Conservation (phyloP, 192 early-diverging fungal species). For the Kappamyces sp. region DNA sequence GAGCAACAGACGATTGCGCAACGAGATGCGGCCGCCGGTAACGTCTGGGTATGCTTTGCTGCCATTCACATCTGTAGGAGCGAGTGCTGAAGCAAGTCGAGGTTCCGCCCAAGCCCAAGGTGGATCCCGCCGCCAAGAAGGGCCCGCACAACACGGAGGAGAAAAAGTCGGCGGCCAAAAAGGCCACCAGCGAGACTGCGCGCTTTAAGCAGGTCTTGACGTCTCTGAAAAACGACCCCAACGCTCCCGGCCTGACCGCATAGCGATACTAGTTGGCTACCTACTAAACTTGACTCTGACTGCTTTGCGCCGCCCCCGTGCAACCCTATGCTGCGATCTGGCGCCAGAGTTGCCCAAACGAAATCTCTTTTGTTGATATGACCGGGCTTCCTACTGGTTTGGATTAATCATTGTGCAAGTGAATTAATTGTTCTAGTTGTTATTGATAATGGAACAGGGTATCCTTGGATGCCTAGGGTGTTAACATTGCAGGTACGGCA, state of each 20-base stretch:
- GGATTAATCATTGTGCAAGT: not conserved
- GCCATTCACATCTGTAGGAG: constrained; percentile 22
- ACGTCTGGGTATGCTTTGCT: constrained; percentile 35
- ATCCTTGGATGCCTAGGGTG: not conserved
- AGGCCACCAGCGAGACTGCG: constrained; percentile 28
- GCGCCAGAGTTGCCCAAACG: too few relatives aligned
- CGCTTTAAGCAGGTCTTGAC: constrained; percentile 46
- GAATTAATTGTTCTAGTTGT: constrained; percentile 52
- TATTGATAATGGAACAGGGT: constrained; percentile 99
- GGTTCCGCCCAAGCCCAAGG: constrained; percentile 21
- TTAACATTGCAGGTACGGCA: not conserved
- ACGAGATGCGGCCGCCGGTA: constrained; percentile 31
- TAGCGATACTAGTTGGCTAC: not conserved
- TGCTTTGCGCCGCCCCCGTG: too few relatives aligned
- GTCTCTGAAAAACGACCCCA: constrained; percentile 35
- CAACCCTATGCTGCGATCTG: too few relatives aligned
- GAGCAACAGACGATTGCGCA: constrained; percentile 27
- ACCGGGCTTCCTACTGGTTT: not conserved
- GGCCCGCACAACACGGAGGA: constrained; percentile 21
- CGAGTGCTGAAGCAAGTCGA: constrained; percentile 43
- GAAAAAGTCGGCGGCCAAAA: constrained; percentile 25
- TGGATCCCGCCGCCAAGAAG: constrained; percentile 6
- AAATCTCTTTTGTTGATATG: too few relatives aligned
- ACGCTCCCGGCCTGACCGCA: constrained; percentile 32
- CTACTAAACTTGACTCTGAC: too few relatives aligned